Evolutionary conservation across 2,329 filamentous ascomycete genomes (phyloP).

Genomic region (Penicillium sp.): DNA sequence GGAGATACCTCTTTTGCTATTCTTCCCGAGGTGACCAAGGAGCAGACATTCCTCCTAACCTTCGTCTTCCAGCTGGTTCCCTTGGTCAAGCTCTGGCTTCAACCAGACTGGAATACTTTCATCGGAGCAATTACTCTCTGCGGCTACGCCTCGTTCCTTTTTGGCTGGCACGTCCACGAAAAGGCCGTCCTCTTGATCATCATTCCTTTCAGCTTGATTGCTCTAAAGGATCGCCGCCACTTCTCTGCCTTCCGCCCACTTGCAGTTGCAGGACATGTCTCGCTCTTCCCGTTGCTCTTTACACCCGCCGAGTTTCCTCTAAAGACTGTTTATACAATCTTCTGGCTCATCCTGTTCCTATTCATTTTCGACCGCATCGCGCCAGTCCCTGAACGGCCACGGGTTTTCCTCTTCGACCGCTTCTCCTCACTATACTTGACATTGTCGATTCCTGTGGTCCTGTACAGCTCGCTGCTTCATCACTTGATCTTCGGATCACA

Average conservation of each 20-base stretch:
- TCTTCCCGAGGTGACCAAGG: slow-evolving; percentile 81
- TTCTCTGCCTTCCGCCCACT: slow-evolving; percentile 90
- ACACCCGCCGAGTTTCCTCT: slow-evolving; percentile 91
- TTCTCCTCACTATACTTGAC: slow-evolving; percentile 90
- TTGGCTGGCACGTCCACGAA: slow-evolving; percentile 98
- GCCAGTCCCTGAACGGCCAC: slow-evolving; percentile 77
- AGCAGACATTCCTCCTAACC: slow-evolving; percentile 80
- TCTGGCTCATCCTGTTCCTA: slow-evolving; percentile 88
- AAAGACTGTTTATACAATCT: slow-evolving; percentile 89
- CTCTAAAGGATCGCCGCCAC: slow-evolving; percentile 86
- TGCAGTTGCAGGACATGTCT: slow-evolving; percentile 92
- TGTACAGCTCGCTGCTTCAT: slow-evolving; percentile 87
- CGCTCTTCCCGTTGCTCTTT: slow-evolving; percentile 91
- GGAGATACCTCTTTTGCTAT: slow-evolving; percentile 95
- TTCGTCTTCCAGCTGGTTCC: slow-evolving; percentile 80
- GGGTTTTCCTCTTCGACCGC: slow-evolving; percentile 88
- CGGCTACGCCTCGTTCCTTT: slow-evolving; percentile 94
- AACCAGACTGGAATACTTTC: slow-evolving; percentile 86
- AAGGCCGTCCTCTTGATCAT: slow-evolving; percentile 95
- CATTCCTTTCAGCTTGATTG: slow-evolving; percentile 91
- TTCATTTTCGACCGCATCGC: slow-evolving; percentile 85
- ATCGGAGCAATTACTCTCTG: slow-evolving; percentile 89
- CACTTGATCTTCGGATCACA: slow-evolving; percentile 77
- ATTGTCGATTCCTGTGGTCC: slow-evolving; percentile 83
- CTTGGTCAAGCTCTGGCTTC: slow-evolving; percentile 79